These are phyloP conservation scores for Sporisorium graminicola DNA, from an alignment of 1,284 basidiomycete genomes.

Conservation along the genomic window DNA sequence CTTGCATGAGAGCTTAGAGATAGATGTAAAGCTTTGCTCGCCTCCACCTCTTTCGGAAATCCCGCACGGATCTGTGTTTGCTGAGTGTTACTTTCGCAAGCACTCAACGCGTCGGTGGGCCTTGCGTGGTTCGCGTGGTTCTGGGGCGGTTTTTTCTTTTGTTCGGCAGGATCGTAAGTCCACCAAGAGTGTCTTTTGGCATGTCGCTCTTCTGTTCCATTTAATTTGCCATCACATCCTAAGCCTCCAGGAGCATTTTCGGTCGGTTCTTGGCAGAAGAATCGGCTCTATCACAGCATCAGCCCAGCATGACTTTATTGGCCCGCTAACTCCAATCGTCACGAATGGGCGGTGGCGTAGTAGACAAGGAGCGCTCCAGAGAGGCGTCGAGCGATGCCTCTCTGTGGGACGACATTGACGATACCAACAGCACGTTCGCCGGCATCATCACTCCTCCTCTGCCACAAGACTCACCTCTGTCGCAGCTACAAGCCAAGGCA, in stretches of 20 bases:
- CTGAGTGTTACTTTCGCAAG: conserved; percentile 17
- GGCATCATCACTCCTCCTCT: conserved; percentile 23
- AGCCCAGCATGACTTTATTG: not conserved
- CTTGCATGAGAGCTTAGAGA: not conserved
- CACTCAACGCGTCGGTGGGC: conserved; percentile 20
- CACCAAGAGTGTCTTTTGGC: not conserved
- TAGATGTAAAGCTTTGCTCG: not conserved
- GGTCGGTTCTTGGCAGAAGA: too few relatives aligned
- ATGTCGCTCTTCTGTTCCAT: not conserved
- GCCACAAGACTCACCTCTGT: not conserved
- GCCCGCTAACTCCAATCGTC: not conserved
- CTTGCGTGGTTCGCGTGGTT: too few relatives aligned
- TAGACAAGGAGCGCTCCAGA: conserved; percentile 17
- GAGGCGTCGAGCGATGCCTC: conserved; percentile 47
- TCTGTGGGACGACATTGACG: conserved; percentile 36
- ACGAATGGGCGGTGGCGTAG: conserved; percentile 21
- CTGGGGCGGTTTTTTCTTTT: not conserved
- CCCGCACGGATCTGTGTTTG: conserved; percentile 1
- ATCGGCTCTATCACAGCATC: not conserved
- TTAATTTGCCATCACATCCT: not conserved
- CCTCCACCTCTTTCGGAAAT: conserved; percentile 8
- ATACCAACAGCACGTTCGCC: conserved; percentile 23
- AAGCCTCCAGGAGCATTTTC: not conserved
- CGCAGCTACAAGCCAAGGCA: not conserved
- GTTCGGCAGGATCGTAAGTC: conserved; percentile 1